phyloP scores from a whole-genome alignment of 306 rosid species.

The Bauhinia variegata region DNA sequence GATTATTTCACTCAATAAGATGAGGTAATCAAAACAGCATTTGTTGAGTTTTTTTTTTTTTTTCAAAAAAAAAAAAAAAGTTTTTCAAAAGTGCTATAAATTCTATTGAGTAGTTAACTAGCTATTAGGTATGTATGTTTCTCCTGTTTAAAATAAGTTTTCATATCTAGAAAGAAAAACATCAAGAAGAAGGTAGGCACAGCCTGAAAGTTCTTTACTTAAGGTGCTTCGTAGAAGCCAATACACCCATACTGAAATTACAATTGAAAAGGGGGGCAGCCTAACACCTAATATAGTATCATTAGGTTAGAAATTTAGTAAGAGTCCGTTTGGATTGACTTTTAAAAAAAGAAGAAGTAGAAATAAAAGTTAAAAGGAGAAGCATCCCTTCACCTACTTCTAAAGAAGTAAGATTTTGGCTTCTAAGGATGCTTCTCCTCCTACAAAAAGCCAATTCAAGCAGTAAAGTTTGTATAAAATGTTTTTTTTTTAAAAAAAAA shows the following conservation, averaged over 20 bases:
- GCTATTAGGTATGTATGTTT: too few relatives aligned
- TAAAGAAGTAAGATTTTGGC: too few relatives aligned
- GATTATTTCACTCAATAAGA: conserved; percentile 26
- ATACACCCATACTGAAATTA: neutral
- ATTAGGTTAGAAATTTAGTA: conserved; percentile 9
- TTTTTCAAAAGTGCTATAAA: neutral
- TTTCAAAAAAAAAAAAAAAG: too few relatives aligned
- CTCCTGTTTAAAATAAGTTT: neutral
- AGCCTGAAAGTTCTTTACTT: neutral
- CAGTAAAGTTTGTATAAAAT: too few relatives aligned
- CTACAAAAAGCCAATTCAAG: too few relatives aligned
- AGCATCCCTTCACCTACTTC: too few relatives aligned
- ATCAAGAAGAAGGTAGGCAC: neutral
- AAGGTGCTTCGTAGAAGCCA: neutral
- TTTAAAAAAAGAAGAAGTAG: too few relatives aligned
- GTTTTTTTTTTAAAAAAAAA: too few relatives aligned
- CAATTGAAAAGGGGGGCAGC: neutral
- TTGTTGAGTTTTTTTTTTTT: neutral
- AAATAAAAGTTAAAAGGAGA: too few relatives aligned
- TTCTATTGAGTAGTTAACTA: neutral
- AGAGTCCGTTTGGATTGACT: too few relatives aligned
- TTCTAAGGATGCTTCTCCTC: too few relatives aligned
- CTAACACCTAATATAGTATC: neutral
- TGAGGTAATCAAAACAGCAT: neutral
- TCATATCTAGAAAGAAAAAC: neutral